phyloP scores from a whole-genome alignment of 768 basidiomycete genomes.

The Piloderma croceum region DNA sequence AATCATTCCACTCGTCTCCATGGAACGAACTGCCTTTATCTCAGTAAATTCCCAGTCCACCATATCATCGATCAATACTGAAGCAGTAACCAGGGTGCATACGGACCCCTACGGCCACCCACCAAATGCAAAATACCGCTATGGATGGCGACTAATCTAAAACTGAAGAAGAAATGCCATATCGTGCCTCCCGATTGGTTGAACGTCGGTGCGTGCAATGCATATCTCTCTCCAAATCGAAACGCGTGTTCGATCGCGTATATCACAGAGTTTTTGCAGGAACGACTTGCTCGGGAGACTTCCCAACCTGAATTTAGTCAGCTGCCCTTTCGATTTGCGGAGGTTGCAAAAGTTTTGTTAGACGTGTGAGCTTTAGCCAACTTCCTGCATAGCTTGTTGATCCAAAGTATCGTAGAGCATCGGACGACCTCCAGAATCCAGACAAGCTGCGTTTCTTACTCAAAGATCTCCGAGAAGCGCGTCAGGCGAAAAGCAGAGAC shows the following conservation, averaged over 20 bases:
- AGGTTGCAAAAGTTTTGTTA: conserved; percentile 87
- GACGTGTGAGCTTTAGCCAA: conserved; percentile 63
- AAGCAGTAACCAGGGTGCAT: conserved; percentile 60
- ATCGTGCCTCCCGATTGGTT: conserved; percentile 91
- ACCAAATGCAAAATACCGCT: conserved; percentile 81
- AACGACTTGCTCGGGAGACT: conserved; percentile 69
- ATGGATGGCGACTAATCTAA: conserved; percentile 94
- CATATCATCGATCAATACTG: conserved; percentile 3
- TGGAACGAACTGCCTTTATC: conserved; percentile 89
- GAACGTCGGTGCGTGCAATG: conserved; percentile 56
- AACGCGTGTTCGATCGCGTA: not conserved
- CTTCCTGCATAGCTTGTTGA: not conserved
- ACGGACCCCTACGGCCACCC: conserved; percentile 89
- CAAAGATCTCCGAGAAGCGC: conserved; percentile 92
- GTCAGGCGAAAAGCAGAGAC: conserved; percentile 89
- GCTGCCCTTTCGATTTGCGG: conserved; percentile 84
- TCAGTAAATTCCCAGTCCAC: conserved; percentile 48
- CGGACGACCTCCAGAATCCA: conserved; percentile 83
- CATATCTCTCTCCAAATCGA: not conserved
- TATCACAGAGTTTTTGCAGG: conserved; percentile 71
- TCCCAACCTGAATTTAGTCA: conserved; percentile 66
- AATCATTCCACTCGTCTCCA: conserved; percentile 81
- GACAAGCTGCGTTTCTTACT: conserved; percentile 81
- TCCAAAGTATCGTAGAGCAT: conserved; percentile 49
- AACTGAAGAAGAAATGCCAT: conserved; percentile 90